phyloP scores from a whole-genome alignment of 208 protist species.

The Acanthamoeba triangularis region DNA sequence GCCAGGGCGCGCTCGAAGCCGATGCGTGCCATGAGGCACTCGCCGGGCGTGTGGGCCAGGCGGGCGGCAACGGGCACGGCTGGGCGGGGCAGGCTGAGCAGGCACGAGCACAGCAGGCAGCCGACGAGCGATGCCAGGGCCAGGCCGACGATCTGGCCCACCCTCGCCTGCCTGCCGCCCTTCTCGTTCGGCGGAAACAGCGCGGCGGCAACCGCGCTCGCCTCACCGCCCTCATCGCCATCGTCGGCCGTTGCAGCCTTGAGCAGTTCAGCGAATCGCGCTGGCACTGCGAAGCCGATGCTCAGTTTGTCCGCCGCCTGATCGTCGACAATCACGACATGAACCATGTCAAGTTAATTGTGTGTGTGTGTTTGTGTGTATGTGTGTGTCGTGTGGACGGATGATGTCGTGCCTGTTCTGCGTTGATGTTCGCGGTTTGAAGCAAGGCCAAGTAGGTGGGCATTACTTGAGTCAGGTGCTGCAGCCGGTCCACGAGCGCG shows the following conservation, averaged over 20 bases:
- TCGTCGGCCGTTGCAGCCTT: background rate
- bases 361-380: too few species aligned
- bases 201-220: too few species aligned
- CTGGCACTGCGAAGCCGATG: background rate
- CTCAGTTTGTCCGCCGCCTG: background rate
- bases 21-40: background rate
- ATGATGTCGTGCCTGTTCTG: background rate
- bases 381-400: background rate
- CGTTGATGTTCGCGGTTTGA: background rate
- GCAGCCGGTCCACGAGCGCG: background rate
- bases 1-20: slow-evolving; percentile 1
- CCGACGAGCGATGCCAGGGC: slow-evolving; percentile 27
- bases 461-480: background rate
- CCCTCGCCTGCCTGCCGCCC: too few species aligned
- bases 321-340: background rate
- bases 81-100: background rate
- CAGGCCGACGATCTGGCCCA: background rate
- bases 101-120: background rate
- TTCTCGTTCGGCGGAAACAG: background rate
- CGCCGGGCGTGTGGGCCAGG: background rate
- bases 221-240: background rate
- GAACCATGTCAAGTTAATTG: too few species aligned
- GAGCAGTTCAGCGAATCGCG: background rate
- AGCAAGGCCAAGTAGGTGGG: background rate
- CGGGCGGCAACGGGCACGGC: background rate